Conservation (phyloP, 192 early-diverging fungal species). For the Coemansia sp. region DNA sequence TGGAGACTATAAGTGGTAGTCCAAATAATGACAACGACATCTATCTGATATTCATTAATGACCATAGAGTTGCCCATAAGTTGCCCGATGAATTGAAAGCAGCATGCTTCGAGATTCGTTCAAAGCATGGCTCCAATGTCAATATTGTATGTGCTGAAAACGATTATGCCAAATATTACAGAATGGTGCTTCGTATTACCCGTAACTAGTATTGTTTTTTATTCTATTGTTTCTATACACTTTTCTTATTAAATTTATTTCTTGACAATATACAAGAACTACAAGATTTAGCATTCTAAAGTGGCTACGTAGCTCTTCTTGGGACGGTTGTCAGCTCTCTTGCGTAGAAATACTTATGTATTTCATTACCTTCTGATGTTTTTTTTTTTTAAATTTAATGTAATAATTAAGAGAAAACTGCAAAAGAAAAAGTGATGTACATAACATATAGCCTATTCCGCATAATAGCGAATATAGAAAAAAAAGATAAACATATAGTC, state of each 20-base stretch:
- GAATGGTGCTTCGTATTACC: background rate
- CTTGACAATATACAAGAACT: too few relatives aligned
- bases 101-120: too few relatives aligned
- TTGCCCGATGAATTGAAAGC: background rate
- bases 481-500: background rate
- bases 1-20: background rate
- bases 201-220: background rate
- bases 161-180: background rate
- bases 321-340: too few relatives aligned
- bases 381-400: background rate
- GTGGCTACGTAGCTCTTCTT: too few relatives aligned
- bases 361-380: too few relatives aligned
- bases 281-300: too few relatives aligned
- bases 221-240: too few relatives aligned
- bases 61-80: background rate
- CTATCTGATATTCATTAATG: background rate
- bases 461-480: background rate
- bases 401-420: background rate
- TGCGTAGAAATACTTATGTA: too few relatives aligned
- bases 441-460: background rate
- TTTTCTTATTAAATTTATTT: too few relatives aligned
- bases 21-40: background rate
- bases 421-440: background rate
- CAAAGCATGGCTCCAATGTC: background rate
- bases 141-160: background rate